Evolutionary conservation across 2,329 filamentous ascomycete species (phyloP).

Genomic region (Bipolaris bicolor): DNA sequence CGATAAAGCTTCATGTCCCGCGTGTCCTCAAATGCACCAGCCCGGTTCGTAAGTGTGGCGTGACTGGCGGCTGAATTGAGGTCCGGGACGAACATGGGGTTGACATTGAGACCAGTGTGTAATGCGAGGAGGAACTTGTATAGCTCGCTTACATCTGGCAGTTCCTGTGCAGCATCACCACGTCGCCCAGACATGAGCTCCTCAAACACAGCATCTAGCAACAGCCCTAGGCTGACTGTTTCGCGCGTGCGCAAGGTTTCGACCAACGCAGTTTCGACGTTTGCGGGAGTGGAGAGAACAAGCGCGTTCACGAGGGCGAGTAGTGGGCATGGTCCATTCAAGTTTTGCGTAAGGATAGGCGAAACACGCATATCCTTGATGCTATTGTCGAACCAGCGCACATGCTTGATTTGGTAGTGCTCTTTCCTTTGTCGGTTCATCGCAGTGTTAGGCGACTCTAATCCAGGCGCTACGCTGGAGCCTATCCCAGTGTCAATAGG

Average conservation of each 20-base stretch:
- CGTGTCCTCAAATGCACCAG: slow-evolving; percentile 87
- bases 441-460: slow-evolving; percentile 50
- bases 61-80: slow-evolving; percentile 44
- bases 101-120: slow-evolving; percentile 98
- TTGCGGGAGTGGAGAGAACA: slow-evolving; percentile 77
- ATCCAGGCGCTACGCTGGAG: slow-evolving; percentile 24
- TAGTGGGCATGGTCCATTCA: slow-evolving; percentile 91
- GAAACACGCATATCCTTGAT: slow-evolving; percentile 71
- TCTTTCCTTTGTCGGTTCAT: slow-evolving; percentile 64
- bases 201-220: slow-evolving; percentile 90
- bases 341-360: slow-evolving; percentile 89
- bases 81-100: slow-evolving; percentile 79
- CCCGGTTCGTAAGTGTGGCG: slow-evolving; percentile 43
- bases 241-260: slow-evolving; percentile 80
- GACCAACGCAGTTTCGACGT: slow-evolving; percentile 71
- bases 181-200: slow-evolving; percentile 83
- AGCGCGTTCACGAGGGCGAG: slow-evolving; percentile 93
- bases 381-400: slow-evolving; percentile 77
- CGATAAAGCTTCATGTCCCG: slow-evolving; percentile 89
- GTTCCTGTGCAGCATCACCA: slow-evolving; percentile 65
- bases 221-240: slow-evolving; percentile 81
- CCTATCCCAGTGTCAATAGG: slow-evolving; percentile 34
- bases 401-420: slow-evolving; percentile 91
- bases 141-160: slow-evolving; percentile 87
- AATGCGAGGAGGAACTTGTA: slow-evolving; percentile 87